phyloP scores from a whole-genome alignment of 805 yeast genomes.

The Saccharomyces eubayanus region DNA sequence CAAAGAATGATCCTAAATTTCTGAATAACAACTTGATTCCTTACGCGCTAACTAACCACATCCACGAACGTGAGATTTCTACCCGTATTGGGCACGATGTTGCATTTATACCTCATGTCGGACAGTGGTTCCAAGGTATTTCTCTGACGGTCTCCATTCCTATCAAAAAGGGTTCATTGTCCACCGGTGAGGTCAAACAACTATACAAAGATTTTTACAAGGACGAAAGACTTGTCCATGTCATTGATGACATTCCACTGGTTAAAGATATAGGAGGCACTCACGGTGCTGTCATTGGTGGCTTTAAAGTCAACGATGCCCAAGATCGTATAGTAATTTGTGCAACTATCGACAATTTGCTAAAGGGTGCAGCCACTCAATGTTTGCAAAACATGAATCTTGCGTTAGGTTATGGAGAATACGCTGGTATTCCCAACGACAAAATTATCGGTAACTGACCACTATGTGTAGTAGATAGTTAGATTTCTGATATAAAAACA shows the following conservation, averaged over 20 bases:
- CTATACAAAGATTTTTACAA: conserved; percentile 82
- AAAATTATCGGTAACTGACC: conserved; percentile 32
- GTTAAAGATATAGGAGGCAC: conserved; percentile 88
- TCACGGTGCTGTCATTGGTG: conserved; percentile 93
- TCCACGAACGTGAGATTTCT: conserved; percentile 92
- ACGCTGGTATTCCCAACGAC: conserved; percentile 85
- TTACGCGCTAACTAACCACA: conserved; percentile 90
- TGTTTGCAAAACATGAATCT: conserved; percentile 93
- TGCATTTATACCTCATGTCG: conserved; percentile 95
- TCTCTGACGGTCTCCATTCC: conserved; percentile 89
- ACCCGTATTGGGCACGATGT: conserved; percentile 66
- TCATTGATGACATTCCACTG: conserved; percentile 87
- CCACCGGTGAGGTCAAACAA: conserved; percentile 65
- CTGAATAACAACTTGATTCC: conserved; percentile 83
- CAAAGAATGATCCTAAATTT: conserved; percentile 76
- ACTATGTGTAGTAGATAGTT: too few species aligned
- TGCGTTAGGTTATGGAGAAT: conserved; percentile 84
- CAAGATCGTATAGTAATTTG: conserved; percentile 88
- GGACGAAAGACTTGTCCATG: conserved; percentile 75
- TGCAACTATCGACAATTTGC: conserved; percentile 89
- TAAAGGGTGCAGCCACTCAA: conserved; percentile 98
- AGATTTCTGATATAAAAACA: too few species aligned
- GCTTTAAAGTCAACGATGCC: conserved; percentile 83
- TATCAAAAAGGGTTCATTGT: conserved; percentile 53
- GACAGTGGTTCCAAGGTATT: conserved; percentile 99